Evolutionary conservation across 164 flowering plant genomes (phyloP), one percentile per base, ranked within the genome.

Genomic region (Liquidambar formosana): DNA sequence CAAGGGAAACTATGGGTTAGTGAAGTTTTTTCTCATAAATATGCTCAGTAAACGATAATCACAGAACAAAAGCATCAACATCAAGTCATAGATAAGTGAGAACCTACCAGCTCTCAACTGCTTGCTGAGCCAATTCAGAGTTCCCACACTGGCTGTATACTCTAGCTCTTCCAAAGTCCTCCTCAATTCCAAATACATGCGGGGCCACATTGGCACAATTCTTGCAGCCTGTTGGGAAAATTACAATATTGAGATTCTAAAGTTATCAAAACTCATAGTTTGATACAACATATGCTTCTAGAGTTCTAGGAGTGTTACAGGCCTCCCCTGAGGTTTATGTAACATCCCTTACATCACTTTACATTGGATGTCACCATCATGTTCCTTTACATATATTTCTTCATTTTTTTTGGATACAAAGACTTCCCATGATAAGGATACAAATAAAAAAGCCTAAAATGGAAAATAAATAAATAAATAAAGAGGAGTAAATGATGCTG

Each of bases 151-250:
- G 99, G 72, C 74, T 68, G 75, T 76, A 79, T n/a, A 77, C 99
- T 80, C 99, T 84, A 53, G 97, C 99, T 81, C 99, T 84, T 78
- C 99, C 97, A 73, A 87, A 91, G 64, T 95, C 99, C 71, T 95
- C 99, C 78, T 95, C 99, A 48, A 95, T 95, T 57, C 72, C 62
- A 71, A 95, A 95, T 10, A 91, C 96, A 71, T 83, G 80, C 0
- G 88, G 61, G 43, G 87, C 84, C 57, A 95, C 80, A 82, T 87
- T 91, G 52, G 97, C 90, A 75, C 99, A 95, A 69, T 95, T 95
- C 74, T 91, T 95, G 78, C 99, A 92, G 46, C 99, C 99, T 94
- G 83, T 12, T 0, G 57, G 63, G 53, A 71, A 61, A 58, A 57
- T 19, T 14, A n/a, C 10, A 15, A 22, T n/a, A 52, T 12, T 65